A percentile compares a stretch with the other conserved stretches of the same genome.
Conservation (phyloP, 495 filamentous ascomycete species). For the Hypomontagnella monticulosa region DNA sequence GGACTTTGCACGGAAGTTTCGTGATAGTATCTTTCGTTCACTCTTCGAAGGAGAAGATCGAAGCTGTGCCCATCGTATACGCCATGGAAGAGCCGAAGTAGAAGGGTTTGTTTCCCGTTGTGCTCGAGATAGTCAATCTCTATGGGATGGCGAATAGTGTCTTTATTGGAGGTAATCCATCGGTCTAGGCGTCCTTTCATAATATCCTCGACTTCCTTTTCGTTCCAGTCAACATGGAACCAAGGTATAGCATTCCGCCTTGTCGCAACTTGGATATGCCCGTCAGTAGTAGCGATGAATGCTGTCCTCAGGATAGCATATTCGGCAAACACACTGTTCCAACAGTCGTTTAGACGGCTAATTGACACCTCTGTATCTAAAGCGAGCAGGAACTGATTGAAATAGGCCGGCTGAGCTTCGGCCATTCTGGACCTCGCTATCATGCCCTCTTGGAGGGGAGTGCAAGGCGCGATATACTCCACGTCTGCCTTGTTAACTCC, state of each 20-base stretch:
- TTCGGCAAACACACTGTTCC: slow-evolving; percentile 56
- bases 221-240: slow-evolving; percentile 46
- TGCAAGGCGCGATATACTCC: slow-evolving; percentile 77
- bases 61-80: slow-evolving; percentile 90
- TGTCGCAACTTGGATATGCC: slow-evolving; percentile 74
- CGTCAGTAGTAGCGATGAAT: slow-evolving; percentile 73
- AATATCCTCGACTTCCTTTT: slow-evolving; percentile 42
- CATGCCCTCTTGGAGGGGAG: slow-evolving; percentile 82
- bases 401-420: slow-evolving; percentile 66
- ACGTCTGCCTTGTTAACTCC: slow-evolving; percentile 53
- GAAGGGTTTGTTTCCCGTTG: slow-evolving; percentile 51
- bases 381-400: slow-evolving; percentile 71
- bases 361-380: slow-evolving; percentile 56
- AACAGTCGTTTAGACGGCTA: slow-evolving; percentile 58
- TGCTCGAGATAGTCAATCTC: slow-evolving; percentile 46
- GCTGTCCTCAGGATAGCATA: slow-evolving; percentile 71
- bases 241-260: slow-evolving; percentile 59
- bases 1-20: slow-evolving; percentile 48
- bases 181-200: slow-evolving; percentile 42
- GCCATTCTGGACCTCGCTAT: slow-evolving; percentile 71
- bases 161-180: slow-evolving; percentile 55
- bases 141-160: slow-evolving; percentile 54
- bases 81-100: slow-evolving; percentile 80
- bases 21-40: slow-evolving; percentile 59
- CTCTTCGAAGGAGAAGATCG: slow-evolving; percentile 66